Percentiles rank a stretch among this genome's conserved stretches.
phyloP scores from a whole-genome alignment of 2,329 filamentous ascomycete genomes.

The Verticillium klebahnii region DNA sequence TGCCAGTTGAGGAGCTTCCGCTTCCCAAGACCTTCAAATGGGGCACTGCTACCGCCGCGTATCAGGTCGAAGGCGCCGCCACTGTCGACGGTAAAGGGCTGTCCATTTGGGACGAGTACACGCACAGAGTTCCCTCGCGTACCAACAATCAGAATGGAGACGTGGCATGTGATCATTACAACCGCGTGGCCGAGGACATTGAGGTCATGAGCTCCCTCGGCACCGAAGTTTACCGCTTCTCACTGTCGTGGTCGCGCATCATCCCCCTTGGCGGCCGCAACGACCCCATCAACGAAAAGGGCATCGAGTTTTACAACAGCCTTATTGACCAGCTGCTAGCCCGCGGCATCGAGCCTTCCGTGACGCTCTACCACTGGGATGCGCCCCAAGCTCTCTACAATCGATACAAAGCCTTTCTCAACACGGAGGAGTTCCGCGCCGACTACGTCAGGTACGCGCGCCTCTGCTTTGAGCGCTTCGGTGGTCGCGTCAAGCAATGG shows the following conservation, averaged over 20 bases:
- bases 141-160: slow-evolving; percentile 71
- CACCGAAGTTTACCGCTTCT: slow-evolving; percentile 76
- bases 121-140: slow-evolving; percentile 74
- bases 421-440: slow-evolving; percentile 75
- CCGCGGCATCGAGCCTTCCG: slow-evolving; percentile 72
- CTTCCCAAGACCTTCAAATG: slow-evolving; percentile 68
- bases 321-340: slow-evolving; percentile 74
- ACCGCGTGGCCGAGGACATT: slow-evolving; percentile 73
- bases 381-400: slow-evolving; percentile 73
- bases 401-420: slow-evolving; percentile 76
- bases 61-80: slow-evolving; percentile 79
- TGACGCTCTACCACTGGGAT: slow-evolving; percentile 88
- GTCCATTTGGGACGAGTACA: slow-evolving; percentile 91
- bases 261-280: slow-evolving; percentile 80
- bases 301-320: slow-evolving; percentile 72
- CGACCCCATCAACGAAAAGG: slow-evolving; percentile 75
- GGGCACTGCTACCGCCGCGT: slow-evolving; percentile 78
- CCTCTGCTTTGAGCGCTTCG: slow-evolving; percentile 68
- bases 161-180: slow-evolving; percentile 82
- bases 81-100: slow-evolving; percentile 73
- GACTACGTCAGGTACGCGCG: slow-evolving; percentile 79
- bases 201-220: slow-evolving; percentile 69
- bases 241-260: slow-evolving; percentile 78
- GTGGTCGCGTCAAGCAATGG: slow-evolving; percentile 74
- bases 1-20: slow-evolving; percentile 14